A percentile compares a stretch with the other conserved stretches of the same genome.
Evolutionary conservation across 768 basidiomycete genomes (phyloP).

Genomic region (Lactarius vividus): DNA sequence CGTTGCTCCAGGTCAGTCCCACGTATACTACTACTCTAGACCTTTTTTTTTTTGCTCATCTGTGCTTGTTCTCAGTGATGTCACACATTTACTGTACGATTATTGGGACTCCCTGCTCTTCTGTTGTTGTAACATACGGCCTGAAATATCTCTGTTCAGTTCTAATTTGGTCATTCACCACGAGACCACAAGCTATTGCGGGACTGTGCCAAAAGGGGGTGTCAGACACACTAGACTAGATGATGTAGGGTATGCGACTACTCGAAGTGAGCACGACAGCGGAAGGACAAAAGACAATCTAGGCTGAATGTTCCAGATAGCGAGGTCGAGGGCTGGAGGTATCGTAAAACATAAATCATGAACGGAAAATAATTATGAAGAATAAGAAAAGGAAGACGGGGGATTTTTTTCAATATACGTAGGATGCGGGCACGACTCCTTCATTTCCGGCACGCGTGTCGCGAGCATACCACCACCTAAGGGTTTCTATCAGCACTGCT

Average conservation of each 20-base stretch:
- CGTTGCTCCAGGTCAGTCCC: conserved; percentile 50
- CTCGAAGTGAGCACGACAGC: conserved; percentile 26
- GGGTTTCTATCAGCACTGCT: conserved; percentile 18
- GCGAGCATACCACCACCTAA: conserved; percentile 92
- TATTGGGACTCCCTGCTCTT: not conserved
- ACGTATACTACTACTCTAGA: not conserved
- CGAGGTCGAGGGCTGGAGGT: conserved; percentile 20
- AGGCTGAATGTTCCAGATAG: conserved; percentile 22
- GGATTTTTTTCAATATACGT: conserved; percentile 63
- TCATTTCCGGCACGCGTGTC: conserved; percentile 76
- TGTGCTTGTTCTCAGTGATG: conserved; percentile 22
- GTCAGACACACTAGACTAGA: conserved; percentile 19
- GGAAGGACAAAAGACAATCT: conserved; percentile 24
- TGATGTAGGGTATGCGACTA: conserved; percentile 15
- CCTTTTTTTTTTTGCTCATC: not conserved
- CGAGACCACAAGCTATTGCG: conserved; percentile 21
- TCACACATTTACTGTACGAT: conserved; percentile 1
- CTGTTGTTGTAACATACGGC: not conserved
- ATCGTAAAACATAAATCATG: conserved; percentile 29
- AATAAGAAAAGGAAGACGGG: conserved; percentile 6
- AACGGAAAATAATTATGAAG: conserved; percentile 28
- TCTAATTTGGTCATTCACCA: conserved; percentile 21
- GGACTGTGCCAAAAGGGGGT: conserved; percentile 23
- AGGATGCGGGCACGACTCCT: conserved; percentile 90
- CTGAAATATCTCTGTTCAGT: conserved; percentile 6